Evolutionary conservation across 2,329 filamentous ascomycete species (phyloP).

Genomic region (Colletotrichum abscissum): DNA sequence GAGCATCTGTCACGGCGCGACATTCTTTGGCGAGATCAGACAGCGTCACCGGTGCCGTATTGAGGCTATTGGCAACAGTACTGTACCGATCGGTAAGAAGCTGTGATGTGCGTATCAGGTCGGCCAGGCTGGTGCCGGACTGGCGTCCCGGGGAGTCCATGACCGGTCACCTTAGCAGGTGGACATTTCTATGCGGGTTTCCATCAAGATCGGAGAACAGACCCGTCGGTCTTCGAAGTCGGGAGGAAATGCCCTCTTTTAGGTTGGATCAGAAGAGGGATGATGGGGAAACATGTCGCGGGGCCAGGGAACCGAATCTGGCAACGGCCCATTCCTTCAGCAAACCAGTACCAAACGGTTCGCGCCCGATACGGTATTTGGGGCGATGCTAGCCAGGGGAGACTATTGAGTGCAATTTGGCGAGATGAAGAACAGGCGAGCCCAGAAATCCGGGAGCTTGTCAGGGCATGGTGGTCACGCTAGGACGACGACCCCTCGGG

Average conservation of each 20-base stretch:
- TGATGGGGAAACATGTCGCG: conserved; percentile 18
- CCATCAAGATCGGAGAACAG: conserved; percentile 8
- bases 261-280: neutral
- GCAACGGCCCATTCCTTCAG: conserved; percentile 14
- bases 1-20: conserved; percentile 22
- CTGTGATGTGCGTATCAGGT: conserved; percentile 23
- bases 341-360: conserved; percentile 5
- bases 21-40: conserved; percentile 37
- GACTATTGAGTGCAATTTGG: conserved; percentile 30
- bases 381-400: conserved; percentile 29
- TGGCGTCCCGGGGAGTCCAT: conserved; percentile 35
- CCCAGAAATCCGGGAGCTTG: conserved; percentile 17
- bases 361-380: conserved; percentile 20
- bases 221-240: neutral
- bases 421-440: conserved; percentile 30
- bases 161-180: conserved; percentile 24
- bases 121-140: conserved; percentile 28
- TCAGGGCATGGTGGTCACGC: neutral
- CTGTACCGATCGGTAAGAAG: conserved; percentile 26
- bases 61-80: conserved; percentile 32
- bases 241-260: conserved; percentile 27
- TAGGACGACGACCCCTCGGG: neutral
- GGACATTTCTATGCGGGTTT: conserved; percentile 8
- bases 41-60: conserved; percentile 38
- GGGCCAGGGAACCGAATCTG: conserved; percentile 21